Percentiles rank a stretch among this genome's conserved stretches.
phyloP scores from a whole-genome alignment of 2,329 filamentous ascomycete species.

The Ascochyta viciae-villosae region DNA sequence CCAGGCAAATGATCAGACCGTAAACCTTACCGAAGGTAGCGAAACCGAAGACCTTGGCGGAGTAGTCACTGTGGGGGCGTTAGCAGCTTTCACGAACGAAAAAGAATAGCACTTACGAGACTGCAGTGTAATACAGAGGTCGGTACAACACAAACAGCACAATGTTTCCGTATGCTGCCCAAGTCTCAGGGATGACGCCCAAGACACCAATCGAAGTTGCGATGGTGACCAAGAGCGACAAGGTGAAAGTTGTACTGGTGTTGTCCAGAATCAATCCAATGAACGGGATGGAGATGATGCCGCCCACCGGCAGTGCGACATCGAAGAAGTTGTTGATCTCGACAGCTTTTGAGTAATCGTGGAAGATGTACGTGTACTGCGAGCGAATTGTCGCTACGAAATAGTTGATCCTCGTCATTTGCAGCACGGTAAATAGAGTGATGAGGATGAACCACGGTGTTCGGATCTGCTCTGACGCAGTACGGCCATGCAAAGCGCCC shows the following conservation, averaged over 20 bases:
- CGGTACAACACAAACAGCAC: constrained; percentile 83
- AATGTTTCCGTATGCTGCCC: constrained; percentile 79
- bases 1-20: constrained; percentile 84
- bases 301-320: constrained; percentile 81
- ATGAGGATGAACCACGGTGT: constrained; percentile 88
- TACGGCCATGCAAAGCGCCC: constrained; percentile 80
- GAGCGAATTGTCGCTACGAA: constrained; percentile 87
- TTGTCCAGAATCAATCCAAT: constrained; percentile 82
- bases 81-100: constrained; percentile 1
- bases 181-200: constrained; percentile 73
- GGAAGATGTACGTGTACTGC: constrained; percentile 81
- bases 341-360: constrained; percentile 65
- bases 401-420: constrained; percentile 84
- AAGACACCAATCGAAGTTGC: constrained; percentile 79
- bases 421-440: constrained; percentile 74
- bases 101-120: constrained; percentile 61
- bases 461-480: constrained; percentile 74
- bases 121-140: constrained; percentile 89
- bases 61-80: constrained; percentile 68
- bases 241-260: constrained; percentile 73
- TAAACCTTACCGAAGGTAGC: constrained; percentile 93
- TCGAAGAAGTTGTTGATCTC: constrained; percentile 86
- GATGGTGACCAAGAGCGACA: constrained; percentile 71
- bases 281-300: constrained; percentile 84
- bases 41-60: constrained; percentile 91